Conservation (phyloP, 257 asterid species). For the Craterostigma plantagineum region DNA sequence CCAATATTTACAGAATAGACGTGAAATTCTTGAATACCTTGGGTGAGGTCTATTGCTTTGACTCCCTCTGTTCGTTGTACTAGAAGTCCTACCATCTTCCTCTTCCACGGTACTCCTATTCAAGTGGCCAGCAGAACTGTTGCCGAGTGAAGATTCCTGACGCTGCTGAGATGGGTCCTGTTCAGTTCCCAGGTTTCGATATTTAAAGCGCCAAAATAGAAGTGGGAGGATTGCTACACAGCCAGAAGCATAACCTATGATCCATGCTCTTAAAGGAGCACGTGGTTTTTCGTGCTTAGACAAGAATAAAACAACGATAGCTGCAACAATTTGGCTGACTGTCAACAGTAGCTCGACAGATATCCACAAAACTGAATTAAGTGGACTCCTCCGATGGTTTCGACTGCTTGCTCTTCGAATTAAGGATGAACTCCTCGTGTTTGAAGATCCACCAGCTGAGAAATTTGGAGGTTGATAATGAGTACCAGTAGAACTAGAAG, state of each 20-base stretch:
- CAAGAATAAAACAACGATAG: constrained; percentile 51
- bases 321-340: constrained; percentile 72
- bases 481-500: constrained; percentile 40
- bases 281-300: constrained; percentile 67
- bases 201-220: constrained; percentile 66
- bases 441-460: constrained; percentile 30
- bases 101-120: constrained; percentile 28
- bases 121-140: no score
- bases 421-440: constrained; percentile 41
- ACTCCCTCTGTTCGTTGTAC: constrained; percentile 27
- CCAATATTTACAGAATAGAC: no score
- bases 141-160: constrained; percentile 30
- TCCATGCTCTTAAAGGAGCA: constrained; percentile 68
- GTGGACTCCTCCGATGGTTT: constrained; percentile 59
- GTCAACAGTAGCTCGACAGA: constrained; percentile 59
- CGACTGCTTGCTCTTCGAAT: constrained; percentile 51
- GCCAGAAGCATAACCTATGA: constrained; percentile 83
- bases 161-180: constrained; percentile 42
- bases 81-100: constrained; percentile 34
- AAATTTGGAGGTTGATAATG: constrained; percentile 33
- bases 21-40: constrained; percentile 29
- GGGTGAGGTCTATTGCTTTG: constrained; percentile 28
- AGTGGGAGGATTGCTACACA: constrained; percentile 77
- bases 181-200: constrained; percentile 60
- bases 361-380: constrained; percentile 77